Evolutionary conservation across 1,284 basidiomycete genomes (phyloP).

Genomic region (Xerocomus minutiporus): DNA sequence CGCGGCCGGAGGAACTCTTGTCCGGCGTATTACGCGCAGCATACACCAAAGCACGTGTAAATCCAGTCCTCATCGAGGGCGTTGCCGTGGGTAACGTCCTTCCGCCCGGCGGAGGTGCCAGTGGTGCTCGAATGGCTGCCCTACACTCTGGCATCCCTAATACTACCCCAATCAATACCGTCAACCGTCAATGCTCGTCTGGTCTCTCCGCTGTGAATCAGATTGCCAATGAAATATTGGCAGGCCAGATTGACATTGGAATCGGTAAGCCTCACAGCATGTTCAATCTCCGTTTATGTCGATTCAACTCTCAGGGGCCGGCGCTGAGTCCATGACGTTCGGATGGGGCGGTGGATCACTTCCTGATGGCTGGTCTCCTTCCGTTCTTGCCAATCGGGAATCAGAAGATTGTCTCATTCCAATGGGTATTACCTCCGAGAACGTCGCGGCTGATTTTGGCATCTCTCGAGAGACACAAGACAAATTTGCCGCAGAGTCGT

Average conservation of each 20-base stretch:
- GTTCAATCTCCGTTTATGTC: constrained; percentile 1
- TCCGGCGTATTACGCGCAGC: constrained; percentile 76
- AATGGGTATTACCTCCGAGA: constrained; percentile 97
- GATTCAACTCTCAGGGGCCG: constrained; percentile 58
- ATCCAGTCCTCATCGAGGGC: constrained; percentile 84
- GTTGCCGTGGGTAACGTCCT: constrained; percentile 93
- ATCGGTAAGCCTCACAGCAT: constrained; percentile 57
- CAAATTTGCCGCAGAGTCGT: constrained; percentile 82
- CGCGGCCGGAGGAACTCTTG: constrained; percentile 86
- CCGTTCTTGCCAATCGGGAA: constrained; percentile 73
- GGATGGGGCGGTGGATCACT: constrained; percentile 72
- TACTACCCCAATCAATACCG: constrained; percentile 76
- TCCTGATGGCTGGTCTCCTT: constrained; percentile 76
- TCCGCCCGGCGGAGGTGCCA: constrained; percentile 87
- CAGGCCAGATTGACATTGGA: constrained; percentile 88
- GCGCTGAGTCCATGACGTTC: constrained; percentile 94
- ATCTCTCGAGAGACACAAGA: constrained; percentile 79
- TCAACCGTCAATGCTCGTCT: constrained; percentile 95
- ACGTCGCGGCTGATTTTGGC: constrained; percentile 79
- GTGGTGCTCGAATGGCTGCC: constrained; percentile 89
- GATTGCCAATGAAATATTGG: constrained; percentile 85
- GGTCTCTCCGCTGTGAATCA: constrained; percentile 86
- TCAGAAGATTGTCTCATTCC: constrained; percentile 91
- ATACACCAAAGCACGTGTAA: constrained; percentile 61
- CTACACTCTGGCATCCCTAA: constrained; percentile 90